A percentile compares a stretch with the other conserved stretches of the same genome.
phyloP scores from a whole-genome alignment of 1,284 basidiomycete species.

The Neotropicomus parvogracilis region DNA sequence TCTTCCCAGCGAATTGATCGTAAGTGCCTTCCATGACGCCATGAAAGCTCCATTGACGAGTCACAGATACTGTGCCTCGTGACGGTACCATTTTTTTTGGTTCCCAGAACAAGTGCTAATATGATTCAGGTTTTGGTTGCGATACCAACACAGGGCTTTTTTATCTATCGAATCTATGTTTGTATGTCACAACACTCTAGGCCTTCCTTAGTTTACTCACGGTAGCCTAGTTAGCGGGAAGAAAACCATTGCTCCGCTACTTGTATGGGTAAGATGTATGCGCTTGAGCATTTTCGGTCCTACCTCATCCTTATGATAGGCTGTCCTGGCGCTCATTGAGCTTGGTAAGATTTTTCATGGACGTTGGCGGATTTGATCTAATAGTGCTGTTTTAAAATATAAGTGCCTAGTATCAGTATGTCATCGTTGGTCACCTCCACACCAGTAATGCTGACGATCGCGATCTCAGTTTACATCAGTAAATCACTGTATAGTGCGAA shows the following conservation, averaged over 20 bases:
- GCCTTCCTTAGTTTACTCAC: background rate
- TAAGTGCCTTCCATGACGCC: background rate
- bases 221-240: conserved; percentile 10
- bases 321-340: background rate
- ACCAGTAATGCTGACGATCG: background rate
- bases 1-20: conserved; percentile 12
- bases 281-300: background rate
- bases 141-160: conserved; percentile 12
- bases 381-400: background rate
- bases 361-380: background rate
- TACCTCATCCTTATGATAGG: conserved; percentile 1
- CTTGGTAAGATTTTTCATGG: conserved; percentile 13
- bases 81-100: conserved; percentile 3
- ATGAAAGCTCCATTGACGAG: background rate
- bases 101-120: background rate
- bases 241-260: background rate
- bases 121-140: conserved; percentile 2
- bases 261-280: conserved; percentile 10
- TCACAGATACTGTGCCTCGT: conserved; percentile 5
- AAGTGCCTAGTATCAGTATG: conserved; percentile 6
- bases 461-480: conserved; percentile 4
- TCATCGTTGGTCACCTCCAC: background rate
- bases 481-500: conserved; percentile 4
- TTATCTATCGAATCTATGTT: conserved; percentile 15
- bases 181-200: conserved; percentile 1